Base-by-base conservation (phyloP, 1,284 basidiomycete genomes). In the Tilletia caries region DNA sequence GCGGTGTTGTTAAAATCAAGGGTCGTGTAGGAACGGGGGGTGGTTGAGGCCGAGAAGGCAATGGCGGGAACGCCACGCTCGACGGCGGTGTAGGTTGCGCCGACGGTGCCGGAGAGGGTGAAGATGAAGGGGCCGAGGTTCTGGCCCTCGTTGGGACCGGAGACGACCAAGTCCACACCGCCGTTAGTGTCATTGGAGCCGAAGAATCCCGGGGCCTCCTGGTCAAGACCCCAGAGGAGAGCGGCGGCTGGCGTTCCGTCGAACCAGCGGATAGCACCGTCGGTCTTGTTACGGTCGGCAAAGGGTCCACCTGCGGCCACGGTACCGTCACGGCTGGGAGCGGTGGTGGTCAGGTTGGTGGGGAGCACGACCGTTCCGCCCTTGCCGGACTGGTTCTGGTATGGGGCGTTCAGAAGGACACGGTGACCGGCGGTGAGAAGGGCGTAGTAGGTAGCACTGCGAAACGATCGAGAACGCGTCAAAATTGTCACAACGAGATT, bases 281-380 rank as follows among this genome's bases (percentile, higher is more conserved):
- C 77, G 32, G 65, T 71, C 20, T 69, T 67, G 68, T 76, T 74
- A 20, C 69, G 60, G 33, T 71, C 75, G 25, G 69, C 67, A 58
- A 65, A 76, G 1, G 75, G 76, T 4, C 74, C 69, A 2, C 75
- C 71, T 12, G 69, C 67, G 27, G 72, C 68, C 1, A 70, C 71
- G 43, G 69, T 72, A 23, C 76, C 75, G 44, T 75, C 75, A 37
- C 73, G 70, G 8, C 75, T 78, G 12, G 74, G 72, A 13, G 70
- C 69, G 8, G 76, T 74, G 20, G 78, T 62, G 54, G 75, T 79
- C 37, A 72, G 71, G 60, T 44, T 64, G 34, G 70, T 67, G 18
- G 79, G 79, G 29, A 81, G 72, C 13, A 76, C 74, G 15, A 80
- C 73, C 10, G 78, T 80, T 33, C 77, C 76, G 18, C 78, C 79